A percentile compares a stretch with the other conserved stretches of the same genome.
Evolutionary conservation across 164 flowering plant genomes (phyloP).

Genomic region (Tetrastigma voinierianum): DNA sequence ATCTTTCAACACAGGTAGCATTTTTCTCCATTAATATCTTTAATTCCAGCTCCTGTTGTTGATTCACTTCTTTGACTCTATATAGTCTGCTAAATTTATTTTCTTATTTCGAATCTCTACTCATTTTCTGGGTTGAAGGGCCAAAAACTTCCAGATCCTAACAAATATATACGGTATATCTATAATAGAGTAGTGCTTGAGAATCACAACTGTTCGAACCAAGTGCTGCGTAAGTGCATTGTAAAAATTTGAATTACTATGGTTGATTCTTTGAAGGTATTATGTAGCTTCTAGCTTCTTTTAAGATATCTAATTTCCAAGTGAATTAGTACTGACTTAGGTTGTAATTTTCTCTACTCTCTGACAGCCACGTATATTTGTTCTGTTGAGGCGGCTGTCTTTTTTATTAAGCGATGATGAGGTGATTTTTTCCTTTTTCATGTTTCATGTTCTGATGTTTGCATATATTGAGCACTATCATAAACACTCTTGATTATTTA

Average conservation of each 20-base stretch:
- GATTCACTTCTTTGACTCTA: neutral
- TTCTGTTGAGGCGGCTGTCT: slow-evolving; percentile 88
- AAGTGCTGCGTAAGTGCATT: slow-evolving; percentile 94
- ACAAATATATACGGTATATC: slow-evolving; percentile 94
- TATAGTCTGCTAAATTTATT: neutral
- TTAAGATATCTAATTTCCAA: neutral
- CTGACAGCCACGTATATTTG: slow-evolving; percentile 91
- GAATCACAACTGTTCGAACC: slow-evolving; percentile 99
- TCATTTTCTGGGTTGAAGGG: slow-evolving; percentile 98
- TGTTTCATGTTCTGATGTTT: neutral
- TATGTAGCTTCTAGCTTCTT: neutral
- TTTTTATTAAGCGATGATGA: slow-evolving; percentile 94
- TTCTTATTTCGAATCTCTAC: slow-evolving; percentile 61
- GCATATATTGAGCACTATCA: neutral
- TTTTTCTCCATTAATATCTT: slow-evolving; percentile 2
- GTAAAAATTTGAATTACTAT: slow-evolving; percentile 94
- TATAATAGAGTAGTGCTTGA: slow-evolving; percentile 95
- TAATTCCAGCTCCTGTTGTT: neutral
- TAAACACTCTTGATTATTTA: neutral
- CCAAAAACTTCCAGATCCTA: slow-evolving; percentile 94
- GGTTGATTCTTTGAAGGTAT: slow-evolving; percentile 90
- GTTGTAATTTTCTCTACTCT: slow-evolving; percentile 14
- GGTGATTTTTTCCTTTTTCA: slow-evolving; percentile 43
- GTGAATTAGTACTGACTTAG: slow-evolving; percentile 6
- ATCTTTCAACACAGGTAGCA: slow-evolving; percentile 91